Conservation (phyloP, 108 stramenopile species). For the Nitzschia sp. region DNA sequence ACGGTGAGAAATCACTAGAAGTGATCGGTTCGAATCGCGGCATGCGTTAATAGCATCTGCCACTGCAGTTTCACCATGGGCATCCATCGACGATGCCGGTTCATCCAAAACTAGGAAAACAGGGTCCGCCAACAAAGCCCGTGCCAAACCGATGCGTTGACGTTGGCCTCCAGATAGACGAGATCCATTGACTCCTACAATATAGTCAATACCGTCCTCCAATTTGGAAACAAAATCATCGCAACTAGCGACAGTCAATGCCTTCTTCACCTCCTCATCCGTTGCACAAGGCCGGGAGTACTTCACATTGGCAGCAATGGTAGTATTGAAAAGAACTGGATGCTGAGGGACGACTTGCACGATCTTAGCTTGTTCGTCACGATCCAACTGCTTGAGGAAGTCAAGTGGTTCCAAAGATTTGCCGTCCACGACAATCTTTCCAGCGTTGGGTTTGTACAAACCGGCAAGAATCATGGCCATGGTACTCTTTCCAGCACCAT, state of each 20-base stretch:
- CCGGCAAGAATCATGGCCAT: constrained; percentile 84
- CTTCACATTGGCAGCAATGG: constrained; percentile 74
- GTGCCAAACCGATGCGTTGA: constrained; percentile 89
- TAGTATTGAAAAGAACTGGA: constrained; percentile 72
- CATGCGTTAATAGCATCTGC: constrained; percentile 66
- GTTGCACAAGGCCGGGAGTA: constrained; percentile 68
- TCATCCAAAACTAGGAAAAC: constrained; percentile 88
- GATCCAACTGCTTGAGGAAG: constrained; percentile 45
- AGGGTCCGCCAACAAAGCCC: constrained; percentile 92
- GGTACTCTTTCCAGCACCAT: constrained; percentile 91
- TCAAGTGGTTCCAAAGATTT: constrained; percentile 6
- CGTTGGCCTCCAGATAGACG: constrained; percentile 93
- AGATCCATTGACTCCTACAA: constrained; percentile 84
- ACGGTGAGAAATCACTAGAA: constrained; percentile 77
- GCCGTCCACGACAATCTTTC: constrained; percentile 12
- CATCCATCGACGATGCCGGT: constrained; percentile 77
- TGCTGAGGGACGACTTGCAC: constrained; percentile 94
- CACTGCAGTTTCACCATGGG: constrained; percentile 73
- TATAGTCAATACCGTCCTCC: constrained; percentile 73
- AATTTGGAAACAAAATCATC: constrained; percentile 68
- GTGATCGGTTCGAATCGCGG: constrained; percentile 41
- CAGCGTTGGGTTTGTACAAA: constrained; percentile 76
- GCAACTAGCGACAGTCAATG: constrained; percentile 64
- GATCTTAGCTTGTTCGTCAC: constrained; percentile 47
- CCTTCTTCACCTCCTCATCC: constrained; percentile 48